Base-by-base conservation (phyloP, 208 protist genomes). In the Kentomonas sorsogonicus region DNA sequence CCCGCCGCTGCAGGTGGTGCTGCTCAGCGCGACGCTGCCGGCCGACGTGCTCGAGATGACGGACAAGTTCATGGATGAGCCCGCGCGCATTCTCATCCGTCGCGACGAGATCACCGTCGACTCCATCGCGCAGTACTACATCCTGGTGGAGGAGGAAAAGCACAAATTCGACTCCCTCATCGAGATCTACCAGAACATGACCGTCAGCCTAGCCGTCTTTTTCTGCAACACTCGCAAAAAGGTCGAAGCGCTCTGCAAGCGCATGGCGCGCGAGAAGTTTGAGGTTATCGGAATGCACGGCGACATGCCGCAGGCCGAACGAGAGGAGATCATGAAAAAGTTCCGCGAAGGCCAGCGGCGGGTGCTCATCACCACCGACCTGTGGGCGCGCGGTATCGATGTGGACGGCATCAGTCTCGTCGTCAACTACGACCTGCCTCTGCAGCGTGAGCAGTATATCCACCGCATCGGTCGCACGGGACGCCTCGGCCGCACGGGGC, bases 81-180 rank as follows among this genome's bases (percentile, higher is more conserved):
- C 98, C 20, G 83, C 98, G 41, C 78, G 89, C 27, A 99, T 99
- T 69, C 78, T 99, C 5, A 97, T 99, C n/a, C 99, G 99, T 74
- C 80, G 92, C 15, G 98, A 99, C 63, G 97, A 99, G 60, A 87
- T 99, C n/a, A 99, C 97, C 1, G 94, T 99, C 10, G 97, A 99
- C 62, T 91, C 78, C 23, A 98, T 99, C 51, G 89, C 83, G 59
- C 98, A 99, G 73, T 99, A 98, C 72, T 99, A 97, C 81, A 92
- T 99, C 9, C 74, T 94, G 0, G 97, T 99, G 11, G 94, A 98
- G 46, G 86, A 97, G 57, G 97, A 99, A 72, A 95, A 98, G 46
- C 98, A 98, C 85, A 99, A 99, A 76, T 99, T 99, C 59, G 98
- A 99, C 29, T 98, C 98, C 4, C 83, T 99, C 9, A 96, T 96